Base-by-base conservation (phyloP, 768 basidiomycete genomes). In the Russula griseocarnosa region DNA sequence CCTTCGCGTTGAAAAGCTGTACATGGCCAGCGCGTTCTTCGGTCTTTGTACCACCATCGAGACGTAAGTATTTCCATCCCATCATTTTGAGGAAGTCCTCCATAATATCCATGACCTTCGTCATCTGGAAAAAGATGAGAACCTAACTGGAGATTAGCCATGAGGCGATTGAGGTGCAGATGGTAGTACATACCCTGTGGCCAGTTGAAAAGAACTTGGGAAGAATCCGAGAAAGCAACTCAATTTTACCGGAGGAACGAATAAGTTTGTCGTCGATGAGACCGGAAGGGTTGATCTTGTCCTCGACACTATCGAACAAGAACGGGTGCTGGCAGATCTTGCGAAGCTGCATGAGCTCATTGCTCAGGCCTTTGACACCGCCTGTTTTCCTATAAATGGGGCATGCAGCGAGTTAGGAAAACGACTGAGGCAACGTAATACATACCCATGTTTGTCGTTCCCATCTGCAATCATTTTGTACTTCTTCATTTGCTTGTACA, bases 71-170 rank as follows among this genome's bases (percentile, higher is more conserved):
- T 69, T 90, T 88, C 83, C 84, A 92, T 5, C 83, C 82, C 83
- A 87, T 85, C 82, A 87, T 87, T 73, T 89, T 91, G 71, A 97
- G 76, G 71, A 94, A 98, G 71, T 98, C 95, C 70, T 93, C 92
- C 86, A 96, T 93, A 73, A 97, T 94, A 67, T 96, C 92, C 95
- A 98, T 97, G 70, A 98, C 93, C 72, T 94, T 92, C 18, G 95
- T 98, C 97, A 98, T 98, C 76, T 99, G 97, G 87, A 98, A 98
- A 85, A 99, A 98, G 70, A 99, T 98, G 61, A 99, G 85, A 52
- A 96, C 92, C 90, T 94, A 28, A 32, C 42, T 5, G 36, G 55
- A 47, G 36, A 26, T 58, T 9, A 57, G 26, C 38, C 44, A 22
- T 38, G 20, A 13, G 62, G 38, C 34, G 8, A 53, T 61, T 30